Evolutionary conservation across 164 flowering plant genomes (phyloP), one percentile per base, ranked within the genome.

Genomic region (Saururus chinensis): DNA sequence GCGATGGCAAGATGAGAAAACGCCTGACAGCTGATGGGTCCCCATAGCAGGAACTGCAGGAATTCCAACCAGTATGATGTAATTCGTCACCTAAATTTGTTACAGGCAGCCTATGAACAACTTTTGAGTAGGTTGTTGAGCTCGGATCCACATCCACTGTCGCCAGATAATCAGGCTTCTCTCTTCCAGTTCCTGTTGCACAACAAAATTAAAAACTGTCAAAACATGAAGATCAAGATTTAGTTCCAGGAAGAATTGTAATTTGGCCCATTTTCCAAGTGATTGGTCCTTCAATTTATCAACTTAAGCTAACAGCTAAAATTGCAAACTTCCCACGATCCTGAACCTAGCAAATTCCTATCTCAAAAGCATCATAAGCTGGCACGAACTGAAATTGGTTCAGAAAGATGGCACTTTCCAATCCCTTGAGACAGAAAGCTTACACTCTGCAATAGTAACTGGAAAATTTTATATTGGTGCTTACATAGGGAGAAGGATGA

Each of bases 41-140:
- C 53, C 89, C 92, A 73, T 87, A 83, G 88, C 99, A 93, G 67
- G 99, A 93, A 76, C 97, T 93, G 85, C 99, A 93, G 7, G 99
- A 58, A 71, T 93, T 93, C 99, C 99, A 93, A 0, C 99, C 99
- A 60, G 97, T 75, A 75, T 93, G 97, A 72, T 93, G 99, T 5
- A 93, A 75, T 65, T 93, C 99, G 74, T 93, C 99, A 7, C 87
- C 93, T 19, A 83, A 0, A 60, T 84, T 56, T 59, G 91, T 88
- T 70, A 88, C 70, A 24, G 91, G 83, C 57, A 86, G 74, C 73
- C 99, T 75, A 71, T 93, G 99, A 68, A 93, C 81, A 16, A 93
- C 91, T 80, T 87, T 80, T 13, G 93, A 90, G 65, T 85, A 93
- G 55, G 84, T 84, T 35, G 92, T 83, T 12, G 99, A 93, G 71